These are phyloP conservation scores for Amanita molliuscula DNA, from an alignment of 768 basidiomycete genomes.

Conservation along the genomic window DNA sequence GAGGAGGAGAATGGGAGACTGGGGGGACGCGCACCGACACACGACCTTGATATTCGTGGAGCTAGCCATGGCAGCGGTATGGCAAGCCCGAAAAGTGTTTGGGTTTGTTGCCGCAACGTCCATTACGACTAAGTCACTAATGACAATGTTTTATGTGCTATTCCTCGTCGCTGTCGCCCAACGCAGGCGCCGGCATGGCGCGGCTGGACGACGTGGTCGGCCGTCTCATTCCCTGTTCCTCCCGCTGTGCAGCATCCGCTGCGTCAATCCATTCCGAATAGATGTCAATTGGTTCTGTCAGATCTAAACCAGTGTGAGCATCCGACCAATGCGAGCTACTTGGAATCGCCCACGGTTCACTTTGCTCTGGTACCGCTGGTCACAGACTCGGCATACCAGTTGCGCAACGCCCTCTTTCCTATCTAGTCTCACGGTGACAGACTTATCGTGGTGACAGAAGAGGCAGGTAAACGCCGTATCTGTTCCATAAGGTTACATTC, in stretches of 20 bases:
- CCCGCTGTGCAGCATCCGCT: constrained; percentile 70
- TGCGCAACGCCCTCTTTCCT: constrained; percentile 78
- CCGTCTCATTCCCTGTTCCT: constrained; percentile 42
- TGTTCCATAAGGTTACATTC: constrained; percentile 18
- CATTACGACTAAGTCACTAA: constrained; percentile 8
- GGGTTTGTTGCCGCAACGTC: constrained; percentile 15
- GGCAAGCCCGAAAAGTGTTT: constrained; percentile 12
- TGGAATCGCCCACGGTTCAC: constrained; percentile 50
- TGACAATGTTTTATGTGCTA: constrained; percentile 1
- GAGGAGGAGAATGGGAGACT: not conserved
- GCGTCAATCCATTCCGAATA: constrained; percentile 92
- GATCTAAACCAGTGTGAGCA: constrained; percentile 34
- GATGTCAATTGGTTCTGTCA: constrained; percentile 82
- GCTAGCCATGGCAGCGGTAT: constrained; percentile 43
- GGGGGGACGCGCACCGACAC: constrained; percentile 66
- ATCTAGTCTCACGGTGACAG: constrained; percentile 77
- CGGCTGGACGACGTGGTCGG: constrained; percentile 52
- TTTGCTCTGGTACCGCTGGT: constrained; percentile 82
- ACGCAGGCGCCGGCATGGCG: constrained; percentile 29
- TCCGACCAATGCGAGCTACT: constrained; percentile 2
- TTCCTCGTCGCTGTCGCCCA: constrained; percentile 41
- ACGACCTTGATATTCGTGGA: constrained; percentile 97
- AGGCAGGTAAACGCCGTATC: constrained; percentile 81
- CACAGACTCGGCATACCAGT: constrained; percentile 75
- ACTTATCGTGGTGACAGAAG: constrained; percentile 86